Conservation (phyloP, 2,329 filamentous ascomycete species). For the Ascocoryne sarcoides region DNA sequence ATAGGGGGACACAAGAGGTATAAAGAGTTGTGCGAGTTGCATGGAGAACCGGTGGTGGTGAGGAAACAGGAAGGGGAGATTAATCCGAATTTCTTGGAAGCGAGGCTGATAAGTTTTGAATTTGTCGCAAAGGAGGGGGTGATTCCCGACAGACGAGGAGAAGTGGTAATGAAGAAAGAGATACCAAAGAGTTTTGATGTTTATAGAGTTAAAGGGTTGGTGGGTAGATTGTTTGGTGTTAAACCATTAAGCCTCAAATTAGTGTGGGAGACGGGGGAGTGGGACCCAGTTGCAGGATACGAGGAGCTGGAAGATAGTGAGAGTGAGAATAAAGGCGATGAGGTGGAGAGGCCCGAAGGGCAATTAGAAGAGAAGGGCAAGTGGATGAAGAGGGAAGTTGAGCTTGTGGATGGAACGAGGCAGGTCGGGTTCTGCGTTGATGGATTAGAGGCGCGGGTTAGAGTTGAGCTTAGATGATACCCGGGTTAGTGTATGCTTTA, state of each 20-base stretch:
- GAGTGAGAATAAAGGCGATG: slow-evolving; percentile 42
- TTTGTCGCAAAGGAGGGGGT: background rate
- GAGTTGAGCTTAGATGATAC: slow-evolving; percentile 50
- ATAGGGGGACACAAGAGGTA: slow-evolving; percentile 63
- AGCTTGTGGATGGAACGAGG: slow-evolving; percentile 70
- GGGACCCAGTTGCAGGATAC: slow-evolving; percentile 65
- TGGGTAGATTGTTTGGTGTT: slow-evolving; percentile 59
- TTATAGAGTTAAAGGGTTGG: slow-evolving; percentile 73
- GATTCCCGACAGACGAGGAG: slow-evolving; percentile 3
- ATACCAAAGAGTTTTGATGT: slow-evolving; percentile 73
- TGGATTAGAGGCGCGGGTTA: slow-evolving; percentile 57
- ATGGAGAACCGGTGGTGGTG: slow-evolving; percentile 61
- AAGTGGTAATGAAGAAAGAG: slow-evolving; percentile 22
- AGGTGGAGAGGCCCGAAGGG: slow-evolving; percentile 14
- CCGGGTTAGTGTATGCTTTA: background rate
- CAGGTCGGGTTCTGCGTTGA: slow-evolving; percentile 80
- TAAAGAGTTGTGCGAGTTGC: slow-evolving; percentile 60
- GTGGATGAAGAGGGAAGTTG: slow-evolving; percentile 71
- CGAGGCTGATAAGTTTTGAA: slow-evolving; percentile 59
- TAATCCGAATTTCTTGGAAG: slow-evolving; percentile 75
- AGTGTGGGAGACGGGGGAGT: slow-evolving; percentile 85
- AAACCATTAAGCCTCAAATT: slow-evolving; percentile 57
- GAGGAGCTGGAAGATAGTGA: slow-evolving; percentile 48
- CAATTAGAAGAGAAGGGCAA: slow-evolving; percentile 36
- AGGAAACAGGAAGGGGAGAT: slow-evolving; percentile 40